Base-by-base conservation (phyloP, 305 asterid species). In the Solanum chacoense region DNA sequence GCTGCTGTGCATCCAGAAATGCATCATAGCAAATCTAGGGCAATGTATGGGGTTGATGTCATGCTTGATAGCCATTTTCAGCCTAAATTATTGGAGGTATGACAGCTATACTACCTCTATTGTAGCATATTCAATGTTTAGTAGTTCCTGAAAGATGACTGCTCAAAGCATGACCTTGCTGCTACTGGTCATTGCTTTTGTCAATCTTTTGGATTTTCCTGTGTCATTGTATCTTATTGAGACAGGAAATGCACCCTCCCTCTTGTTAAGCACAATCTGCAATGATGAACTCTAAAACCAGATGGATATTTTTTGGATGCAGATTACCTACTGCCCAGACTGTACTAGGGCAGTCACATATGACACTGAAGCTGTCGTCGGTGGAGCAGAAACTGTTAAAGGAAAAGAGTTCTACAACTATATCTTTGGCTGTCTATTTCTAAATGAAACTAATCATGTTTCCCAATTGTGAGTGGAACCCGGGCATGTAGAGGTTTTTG, bases 281-380 rank as follows among this genome's bases (percentile, higher is more conserved):
- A 84, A 59, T 84, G 69, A 29, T 31, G 37, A 80, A 84, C n/a
- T 84, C 75, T 84, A 59, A 84, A 34, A 78, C 76, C 69, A 20
- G 38, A 11, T 7, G 40, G 87, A 35, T 69, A 29, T 32, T n/a
- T 31, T 79, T 71, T 37, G 77, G 87, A 83, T 91, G 89, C 93
- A 97, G 99, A 98, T 96, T 31, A 97, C 99, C 4, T 97, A 97
- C 90, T 96, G 99, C 92, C 99, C 99, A 0, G 99, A 97, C 93
- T 96, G 99, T 91, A 89, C 73, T 75, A 97, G 99, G 86, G 99
- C 99, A 24, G 96, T 98, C 93, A 95, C 94, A 89, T 97, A 94
- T 78, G 98, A 96, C 85, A 92, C 93, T 45, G 94, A 94, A 92
- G 90, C 98, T 63, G 87, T 95, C 80, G 14, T 88, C 9, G 93